A percentile compares a stretch with the other conserved stretches of the same genome.
phyloP scores from a whole-genome alignment of 352 stramenopile species.

The Globisporangium paroecandrum region DNA sequence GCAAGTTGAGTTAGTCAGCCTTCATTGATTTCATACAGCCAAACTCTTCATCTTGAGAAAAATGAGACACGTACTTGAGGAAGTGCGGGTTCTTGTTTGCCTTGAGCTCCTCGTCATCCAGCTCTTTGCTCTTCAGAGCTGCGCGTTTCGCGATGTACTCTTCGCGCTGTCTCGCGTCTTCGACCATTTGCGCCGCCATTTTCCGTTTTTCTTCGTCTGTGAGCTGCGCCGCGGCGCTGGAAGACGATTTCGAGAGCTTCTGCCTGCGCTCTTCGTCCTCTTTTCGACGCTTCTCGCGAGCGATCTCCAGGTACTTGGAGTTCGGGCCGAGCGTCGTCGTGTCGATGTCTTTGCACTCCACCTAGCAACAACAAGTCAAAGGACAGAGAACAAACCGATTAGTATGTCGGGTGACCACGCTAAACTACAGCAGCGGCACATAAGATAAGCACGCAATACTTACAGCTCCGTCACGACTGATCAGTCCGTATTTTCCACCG shows the following conservation, averaged over 20 bases:
- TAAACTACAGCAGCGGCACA: background rate
- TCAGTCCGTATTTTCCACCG: constrained; percentile 61
- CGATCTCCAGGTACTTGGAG: constrained; percentile 68
- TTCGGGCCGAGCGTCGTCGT: constrained; percentile 75
- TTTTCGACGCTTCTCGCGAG: constrained; percentile 57
- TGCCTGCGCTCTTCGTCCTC: constrained; percentile 68
- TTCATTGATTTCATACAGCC: background rate
- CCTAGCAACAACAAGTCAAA: constrained; percentile 18
- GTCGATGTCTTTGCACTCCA: constrained; percentile 72
- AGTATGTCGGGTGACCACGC: background rate
- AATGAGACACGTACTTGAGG: constrained; percentile 54
- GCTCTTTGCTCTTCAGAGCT: constrained; percentile 45
- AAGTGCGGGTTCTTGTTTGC: constrained; percentile 64
- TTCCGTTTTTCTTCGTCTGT: constrained; percentile 64
- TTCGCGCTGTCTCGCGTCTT: constrained; percentile 70
- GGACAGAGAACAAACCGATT: background rate
- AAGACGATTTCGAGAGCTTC: constrained; percentile 52
- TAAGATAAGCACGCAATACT: constrained; percentile 7
- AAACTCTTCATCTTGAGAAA: background rate
- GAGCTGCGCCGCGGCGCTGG: constrained; percentile 15
- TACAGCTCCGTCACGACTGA: constrained; percentile 52
- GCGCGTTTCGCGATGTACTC: constrained; percentile 51
- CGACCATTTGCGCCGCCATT: constrained; percentile 66
- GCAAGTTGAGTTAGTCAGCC: background rate
- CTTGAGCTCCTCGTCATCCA: constrained; percentile 55